Base-by-base conservation (phyloP, 2,329 filamentous ascomycete genomes). In the Cladophialophora chaetospira region DNA sequence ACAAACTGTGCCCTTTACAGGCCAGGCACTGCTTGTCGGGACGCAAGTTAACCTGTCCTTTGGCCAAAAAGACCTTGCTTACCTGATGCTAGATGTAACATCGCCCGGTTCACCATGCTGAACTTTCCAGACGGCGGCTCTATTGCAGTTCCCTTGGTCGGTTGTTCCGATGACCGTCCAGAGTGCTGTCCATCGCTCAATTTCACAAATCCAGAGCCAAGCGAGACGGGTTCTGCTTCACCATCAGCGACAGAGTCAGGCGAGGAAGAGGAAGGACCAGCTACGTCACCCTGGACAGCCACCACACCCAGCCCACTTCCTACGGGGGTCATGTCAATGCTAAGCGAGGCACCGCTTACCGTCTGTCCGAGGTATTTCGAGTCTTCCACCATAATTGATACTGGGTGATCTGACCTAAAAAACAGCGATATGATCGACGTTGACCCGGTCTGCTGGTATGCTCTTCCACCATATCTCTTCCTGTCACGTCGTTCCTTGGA, bases 131-230 rank as follows among this genome's bases (percentile, higher is more conserved):
- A 61, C 44, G 58, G 58, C 25, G 47, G 44, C 11, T 44, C 52
- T 17, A 42, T 61, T 17, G 58, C 58, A 53, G 58, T 61, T 9
- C 58, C 58, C 17, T 35, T 61, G 19, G 44, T 61, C 5, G 58
- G 58, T 3, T 61, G 58, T 47, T 61, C 58, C 23, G 58, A 61
- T 25, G 55, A 61, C 13, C 51, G 58, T 19, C 58, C 58, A 26
- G 58, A 61, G n/a, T 61, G 58, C 38, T 61, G 58, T 21, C 58
- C 58, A 6, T 61, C 58, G 1, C 49, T 61, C 49, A 58, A 51
- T 38, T 50, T 57, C 5, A 54, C 54, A 3, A 15, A 35, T 8
- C 29, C 38, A 6, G 38, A 36, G 23, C 53, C 52, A 42, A 40
- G 25, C 46, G 48, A 53, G 35, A 56, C 53, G 9, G 48, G 29